A percentile compares a stretch with the other conserved stretches of the same genome.
Evolutionary conservation across 148 eudicot species (phyloP).

Genomic region (Euryodendron excelsum): DNA sequence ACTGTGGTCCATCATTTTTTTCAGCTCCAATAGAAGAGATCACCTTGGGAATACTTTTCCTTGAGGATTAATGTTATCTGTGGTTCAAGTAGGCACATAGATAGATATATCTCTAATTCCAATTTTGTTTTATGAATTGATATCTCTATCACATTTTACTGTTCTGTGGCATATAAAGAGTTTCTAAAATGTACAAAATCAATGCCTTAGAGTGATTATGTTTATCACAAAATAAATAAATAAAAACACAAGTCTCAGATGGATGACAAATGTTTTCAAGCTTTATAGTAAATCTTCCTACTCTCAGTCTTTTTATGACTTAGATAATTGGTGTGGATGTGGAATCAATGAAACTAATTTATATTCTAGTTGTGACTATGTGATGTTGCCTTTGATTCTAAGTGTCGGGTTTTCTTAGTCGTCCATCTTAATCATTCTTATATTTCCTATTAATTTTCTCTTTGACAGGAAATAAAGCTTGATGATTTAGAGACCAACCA

Average conservation of each 20-base stretch:
- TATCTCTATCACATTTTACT: background rate
- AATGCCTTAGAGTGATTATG: background rate
- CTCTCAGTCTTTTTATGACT: too few species aligned
- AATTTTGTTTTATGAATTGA: background rate
- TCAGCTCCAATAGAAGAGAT: background rate
- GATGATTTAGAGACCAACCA: slow-evolving; percentile 61
- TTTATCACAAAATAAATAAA: too few species aligned
- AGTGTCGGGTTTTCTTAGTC: background rate
- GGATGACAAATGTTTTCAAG: background rate
- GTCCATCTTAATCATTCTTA: background rate
- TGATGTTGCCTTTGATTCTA: background rate
- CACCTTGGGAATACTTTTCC: background rate
- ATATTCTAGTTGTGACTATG: background rate
- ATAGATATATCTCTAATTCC: background rate
- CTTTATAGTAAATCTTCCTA: too few species aligned
- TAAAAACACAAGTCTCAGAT: too few species aligned
- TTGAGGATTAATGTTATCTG: background rate
- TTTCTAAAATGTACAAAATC: background rate
- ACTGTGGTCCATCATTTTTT: background rate
- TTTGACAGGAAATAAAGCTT: slow-evolving; percentile 55
- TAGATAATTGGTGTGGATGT: too few species aligned
- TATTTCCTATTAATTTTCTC: slow-evolving; percentile 1
- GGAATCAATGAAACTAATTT: too few species aligned
- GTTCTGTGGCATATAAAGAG: background rate
- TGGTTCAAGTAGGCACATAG: background rate